Base-by-base conservation (phyloP, 768 basidiomycete genomes). In the Lepiota brunneoincarnata region DNA sequence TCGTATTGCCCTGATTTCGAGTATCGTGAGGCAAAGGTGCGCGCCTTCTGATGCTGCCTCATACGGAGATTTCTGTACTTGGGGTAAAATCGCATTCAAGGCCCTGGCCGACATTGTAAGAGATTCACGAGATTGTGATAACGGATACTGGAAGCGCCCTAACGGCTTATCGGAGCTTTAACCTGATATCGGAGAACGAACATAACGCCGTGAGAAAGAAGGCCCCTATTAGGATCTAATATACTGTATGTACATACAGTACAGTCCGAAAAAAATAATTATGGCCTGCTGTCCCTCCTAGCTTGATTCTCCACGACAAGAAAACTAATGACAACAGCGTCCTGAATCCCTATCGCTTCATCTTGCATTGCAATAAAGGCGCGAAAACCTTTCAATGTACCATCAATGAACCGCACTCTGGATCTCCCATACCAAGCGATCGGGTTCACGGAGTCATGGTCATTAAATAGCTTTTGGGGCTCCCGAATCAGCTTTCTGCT, bases 11-110 rank as follows among this genome's bases (percentile, higher is more conserved):
- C 76, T 2, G 90, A 82, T 74, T 93, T 93, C 47, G 78, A 75
- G 67, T 92, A 92, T 62, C 95, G 81, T 3, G 94, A 86, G 4
- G 93, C 93, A 59, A 96, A 97, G 15, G 95, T 98, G 23, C 96
- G 83, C 9, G 94, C 93, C 71, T 98, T 98, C 69, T 98, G 95
- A 63, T 98, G 96, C 0, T n/a, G 95, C 95, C 57, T 94, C 92
- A 68, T 97, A 97, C 34, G 93, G 91, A 9, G 86, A 82, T 9
- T 76, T 75, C 4, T 79, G 68, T 47, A 94, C 87, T 45, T 86
- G 80, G 10, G 84, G 91, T 54, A 88, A 73, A 59, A 89, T 91
- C 9, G 88, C 89, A 57, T 81, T 82, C 11, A 93, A 74, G 42
- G 91, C 91, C 56, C 81, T 78, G 26, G 84, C 70, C 31, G 86